phyloP scores from a whole-genome alignment of 208 protist species.

The Endotrypanum monterogeii region DNA sequence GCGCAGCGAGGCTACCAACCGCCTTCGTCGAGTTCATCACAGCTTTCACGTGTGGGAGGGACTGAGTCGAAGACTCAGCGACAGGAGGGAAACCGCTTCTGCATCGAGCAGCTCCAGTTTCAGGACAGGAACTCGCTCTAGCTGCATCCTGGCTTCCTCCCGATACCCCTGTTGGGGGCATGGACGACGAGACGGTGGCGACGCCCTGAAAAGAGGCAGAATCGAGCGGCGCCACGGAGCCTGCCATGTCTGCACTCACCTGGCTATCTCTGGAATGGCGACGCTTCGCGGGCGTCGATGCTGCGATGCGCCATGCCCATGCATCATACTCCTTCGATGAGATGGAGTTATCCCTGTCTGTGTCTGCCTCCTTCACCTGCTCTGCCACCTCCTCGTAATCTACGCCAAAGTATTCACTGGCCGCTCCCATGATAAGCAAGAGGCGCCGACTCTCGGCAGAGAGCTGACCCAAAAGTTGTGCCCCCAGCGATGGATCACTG shows the following conservation, averaged over 20 bases:
- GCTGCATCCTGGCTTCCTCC: neutral
- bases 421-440: constrained; percentile 80
- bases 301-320: constrained; percentile 51
- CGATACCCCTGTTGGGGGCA: neutral
- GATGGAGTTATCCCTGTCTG: constrained; percentile 70
- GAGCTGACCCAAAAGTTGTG: constrained; percentile 49
- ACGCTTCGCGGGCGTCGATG: constrained; percentile 24
- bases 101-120: neutral
- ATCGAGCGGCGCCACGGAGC: neutral
- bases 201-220: neutral
- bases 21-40: constrained; percentile 15
- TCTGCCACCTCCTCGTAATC: constrained; percentile 60
- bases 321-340: constrained; percentile 75
- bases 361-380: constrained; percentile 77
- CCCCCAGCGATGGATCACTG: constrained; percentile 44
- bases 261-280: constrained; percentile 12
- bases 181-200: neutral
- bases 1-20: neutral
- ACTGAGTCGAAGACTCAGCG: constrained; percentile 2
- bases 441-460: constrained; percentile 74
- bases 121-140: neutral
- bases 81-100: neutral
- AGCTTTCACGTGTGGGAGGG: constrained; percentile 10
- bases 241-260: neutral
- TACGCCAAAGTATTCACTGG: constrained; percentile 81